These are phyloP conservation scores for Xylaria longipes DNA, from an alignment of 495 filamentous ascomycete species.

Conservation along the genomic window DNA sequence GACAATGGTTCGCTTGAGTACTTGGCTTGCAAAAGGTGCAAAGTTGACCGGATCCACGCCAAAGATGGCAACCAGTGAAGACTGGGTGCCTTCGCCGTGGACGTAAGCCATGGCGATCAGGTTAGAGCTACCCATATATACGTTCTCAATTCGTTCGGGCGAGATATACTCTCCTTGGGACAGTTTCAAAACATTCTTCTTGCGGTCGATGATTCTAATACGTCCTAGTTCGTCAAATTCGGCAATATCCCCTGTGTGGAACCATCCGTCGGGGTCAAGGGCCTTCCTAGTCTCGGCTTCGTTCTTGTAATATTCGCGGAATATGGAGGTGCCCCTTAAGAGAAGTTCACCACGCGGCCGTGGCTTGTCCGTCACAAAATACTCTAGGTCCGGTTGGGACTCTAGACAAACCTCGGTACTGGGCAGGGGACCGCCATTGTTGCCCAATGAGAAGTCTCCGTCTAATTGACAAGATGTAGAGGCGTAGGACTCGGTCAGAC, in stretches of 20 bases:
- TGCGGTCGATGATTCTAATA: conserved; percentile 91
- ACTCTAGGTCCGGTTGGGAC: conserved; percentile 95
- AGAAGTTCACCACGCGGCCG: conserved; percentile 90
- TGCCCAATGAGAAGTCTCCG: conserved; percentile 76
- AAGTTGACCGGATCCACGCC: conserved; percentile 84
- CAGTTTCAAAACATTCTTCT: conserved; percentile 98
- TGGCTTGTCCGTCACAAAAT: conserved; percentile 89
- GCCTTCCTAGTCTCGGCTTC: conserved; percentile 83
- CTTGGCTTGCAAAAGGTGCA: conserved; percentile 75
- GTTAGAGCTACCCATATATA: conserved; percentile 79
- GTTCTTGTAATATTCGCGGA: conserved; percentile 88
- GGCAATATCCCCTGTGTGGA: conserved; percentile 92
- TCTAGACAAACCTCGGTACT: conserved; percentile 78
- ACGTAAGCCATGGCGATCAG: conserved; percentile 83
- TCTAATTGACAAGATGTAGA: conserved; percentile 69
- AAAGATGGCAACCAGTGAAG: conserved; percentile 84
- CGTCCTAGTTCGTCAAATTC: conserved; percentile 83
- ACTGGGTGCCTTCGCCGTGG: conserved; percentile 87
- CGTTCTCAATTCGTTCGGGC: conserved; percentile 95
- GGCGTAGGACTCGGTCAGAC: conserved; percentile 95
- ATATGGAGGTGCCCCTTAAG: conserved; percentile 77
- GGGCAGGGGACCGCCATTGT: conserved; percentile 75
- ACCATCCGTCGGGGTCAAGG: conserved; percentile 91
- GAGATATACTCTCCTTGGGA: conserved; percentile 98
- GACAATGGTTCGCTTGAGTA: conserved; percentile 70